phyloP scores from a whole-genome alignment of 129 eudicot genomes.

The Centella asiatica region DNA sequence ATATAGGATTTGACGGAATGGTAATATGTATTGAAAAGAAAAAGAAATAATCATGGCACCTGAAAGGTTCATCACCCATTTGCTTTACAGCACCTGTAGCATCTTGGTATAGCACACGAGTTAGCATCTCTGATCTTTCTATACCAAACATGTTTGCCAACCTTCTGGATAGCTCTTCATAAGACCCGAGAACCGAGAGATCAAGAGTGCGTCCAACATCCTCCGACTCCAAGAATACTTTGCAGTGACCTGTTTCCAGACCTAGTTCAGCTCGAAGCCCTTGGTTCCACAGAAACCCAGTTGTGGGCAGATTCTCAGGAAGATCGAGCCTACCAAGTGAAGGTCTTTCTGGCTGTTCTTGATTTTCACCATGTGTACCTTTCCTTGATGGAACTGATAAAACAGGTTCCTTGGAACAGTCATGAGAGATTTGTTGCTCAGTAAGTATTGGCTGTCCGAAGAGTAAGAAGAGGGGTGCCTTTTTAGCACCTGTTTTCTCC shows the following conservation, averaged over 20 bases:
- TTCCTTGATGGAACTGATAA: conserved; percentile 16
- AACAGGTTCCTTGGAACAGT: conserved; percentile 25
- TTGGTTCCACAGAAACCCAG: conserved; percentile 24
- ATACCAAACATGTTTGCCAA: conserved; percentile 59
- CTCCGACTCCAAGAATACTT: conserved; percentile 62
- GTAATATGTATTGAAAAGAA: background rate
- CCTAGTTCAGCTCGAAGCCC: conserved; percentile 32
- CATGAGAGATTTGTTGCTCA: conserved; percentile 56
- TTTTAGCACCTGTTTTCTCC: conserved; percentile 24
- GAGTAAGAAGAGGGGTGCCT: conserved; percentile 52
- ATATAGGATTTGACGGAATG: background rate
- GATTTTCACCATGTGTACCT: conserved; percentile 17
- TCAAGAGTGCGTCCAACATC: conserved; percentile 68
- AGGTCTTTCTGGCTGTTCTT: conserved; percentile 10
- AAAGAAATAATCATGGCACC: conserved; percentile 23
- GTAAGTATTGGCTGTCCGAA: conserved; percentile 80
- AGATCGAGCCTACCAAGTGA: conserved; percentile 5
- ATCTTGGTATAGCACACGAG: conserved; percentile 47
- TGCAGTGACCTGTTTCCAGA: conserved; percentile 47
- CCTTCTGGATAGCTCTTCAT: conserved; percentile 42
- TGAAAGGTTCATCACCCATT: conserved; percentile 60
- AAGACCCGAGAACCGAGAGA: conserved; percentile 60
- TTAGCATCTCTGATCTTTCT: conserved; percentile 37
- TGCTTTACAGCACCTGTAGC: conserved; percentile 47
- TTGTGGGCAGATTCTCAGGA: conserved; percentile 3